phyloP scores from a whole-genome alignment of 306 rosid species.

The Fagus crenata region DNA sequence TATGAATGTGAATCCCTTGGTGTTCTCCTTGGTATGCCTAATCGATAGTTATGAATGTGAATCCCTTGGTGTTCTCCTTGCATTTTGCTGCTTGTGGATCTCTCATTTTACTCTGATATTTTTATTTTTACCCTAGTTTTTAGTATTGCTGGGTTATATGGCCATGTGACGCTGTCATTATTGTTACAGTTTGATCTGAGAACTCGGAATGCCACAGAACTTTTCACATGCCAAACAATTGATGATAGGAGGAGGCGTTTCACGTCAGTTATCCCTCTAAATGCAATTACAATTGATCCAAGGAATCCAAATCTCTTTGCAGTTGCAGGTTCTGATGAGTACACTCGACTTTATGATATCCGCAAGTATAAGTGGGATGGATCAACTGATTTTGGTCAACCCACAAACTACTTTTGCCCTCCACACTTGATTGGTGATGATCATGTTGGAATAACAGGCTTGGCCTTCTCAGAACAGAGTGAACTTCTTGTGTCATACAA shows the following conservation, averaged over 20 bases:
- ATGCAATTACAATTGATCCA: slow-evolving; percentile 93
- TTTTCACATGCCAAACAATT: slow-evolving; percentile 70
- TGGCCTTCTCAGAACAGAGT: slow-evolving; percentile 92
- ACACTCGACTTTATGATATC: slow-evolving; percentile 77
- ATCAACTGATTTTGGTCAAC: slow-evolving; percentile 67
- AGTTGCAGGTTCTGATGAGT: slow-evolving; percentile 83
- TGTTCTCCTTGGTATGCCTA: background rate
- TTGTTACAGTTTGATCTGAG: slow-evolving; percentile 87
- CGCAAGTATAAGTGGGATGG: slow-evolving; percentile 81
- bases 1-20: slow-evolving; percentile 1
- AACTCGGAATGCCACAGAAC: slow-evolving; percentile 60
- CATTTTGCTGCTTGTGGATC: slow-evolving; percentile 9
- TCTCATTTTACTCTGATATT: background rate
- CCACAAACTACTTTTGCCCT: slow-evolving; percentile 73
- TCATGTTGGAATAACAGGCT: slow-evolving; percentile 81
- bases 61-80: background rate
- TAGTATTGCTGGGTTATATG: background rate
- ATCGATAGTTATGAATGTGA: slow-evolving; percentile 1
- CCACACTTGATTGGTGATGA: slow-evolving; percentile 60
- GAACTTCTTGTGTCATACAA: slow-evolving; percentile 90
- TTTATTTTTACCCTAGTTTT: background rate
- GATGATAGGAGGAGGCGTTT: slow-evolving; percentile 48
- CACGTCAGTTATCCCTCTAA: slow-evolving; percentile 53
- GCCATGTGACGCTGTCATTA: slow-evolving; percentile 32
- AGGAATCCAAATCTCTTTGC: slow-evolving; percentile 90